Conservation (phyloP, 352 stramenopile species). For the Globisporangium canariense region DNA sequence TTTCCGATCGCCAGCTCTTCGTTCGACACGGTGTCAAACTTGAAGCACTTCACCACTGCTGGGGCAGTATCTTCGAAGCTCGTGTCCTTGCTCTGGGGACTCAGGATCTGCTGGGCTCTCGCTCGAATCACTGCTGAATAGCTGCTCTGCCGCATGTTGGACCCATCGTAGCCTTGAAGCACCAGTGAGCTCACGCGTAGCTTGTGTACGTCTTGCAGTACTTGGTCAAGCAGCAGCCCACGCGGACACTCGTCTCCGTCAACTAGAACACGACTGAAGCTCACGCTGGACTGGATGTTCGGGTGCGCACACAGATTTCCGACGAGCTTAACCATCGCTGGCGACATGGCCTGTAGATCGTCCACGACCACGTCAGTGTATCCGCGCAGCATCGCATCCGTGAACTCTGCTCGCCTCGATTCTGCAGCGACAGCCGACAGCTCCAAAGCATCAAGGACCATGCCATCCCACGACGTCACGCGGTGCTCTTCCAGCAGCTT, state of each 20-base stretch:
- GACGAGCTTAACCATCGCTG: conserved; percentile 56
- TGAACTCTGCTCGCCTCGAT: conserved; percentile 23
- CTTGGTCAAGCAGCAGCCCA: conserved; percentile 33
- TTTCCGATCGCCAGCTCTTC: conserved; percentile 21
- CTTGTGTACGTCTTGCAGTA: conserved; percentile 16
- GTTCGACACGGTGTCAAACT: conserved; percentile 18
- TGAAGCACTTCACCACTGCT: conserved; percentile 16
- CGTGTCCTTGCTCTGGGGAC: background rate
- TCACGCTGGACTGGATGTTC: conserved; percentile 48
- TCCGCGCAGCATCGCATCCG: conserved; percentile 27
- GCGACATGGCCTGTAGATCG: conserved; percentile 63
- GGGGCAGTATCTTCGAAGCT: background rate
- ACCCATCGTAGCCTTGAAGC: background rate
- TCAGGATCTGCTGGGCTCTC: conserved; percentile 7
- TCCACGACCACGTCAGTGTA: conserved; percentile 73
- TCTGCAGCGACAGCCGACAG: conserved; percentile 13
- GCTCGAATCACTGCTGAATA: conserved; percentile 10
- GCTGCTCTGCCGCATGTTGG: background rate
- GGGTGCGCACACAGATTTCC: conserved; percentile 34
- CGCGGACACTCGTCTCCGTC: conserved; percentile 27
- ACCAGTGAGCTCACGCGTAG: background rate
- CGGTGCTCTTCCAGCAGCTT: conserved; percentile 48
- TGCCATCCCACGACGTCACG: conserved; percentile 63
- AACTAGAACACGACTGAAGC: conserved; percentile 45
- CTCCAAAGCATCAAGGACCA: conserved; percentile 52